These are phyloP conservation scores for Candida dubliniensis DNA, from an alignment of 1,139 yeast species.

Conservation along the genomic window DNA sequence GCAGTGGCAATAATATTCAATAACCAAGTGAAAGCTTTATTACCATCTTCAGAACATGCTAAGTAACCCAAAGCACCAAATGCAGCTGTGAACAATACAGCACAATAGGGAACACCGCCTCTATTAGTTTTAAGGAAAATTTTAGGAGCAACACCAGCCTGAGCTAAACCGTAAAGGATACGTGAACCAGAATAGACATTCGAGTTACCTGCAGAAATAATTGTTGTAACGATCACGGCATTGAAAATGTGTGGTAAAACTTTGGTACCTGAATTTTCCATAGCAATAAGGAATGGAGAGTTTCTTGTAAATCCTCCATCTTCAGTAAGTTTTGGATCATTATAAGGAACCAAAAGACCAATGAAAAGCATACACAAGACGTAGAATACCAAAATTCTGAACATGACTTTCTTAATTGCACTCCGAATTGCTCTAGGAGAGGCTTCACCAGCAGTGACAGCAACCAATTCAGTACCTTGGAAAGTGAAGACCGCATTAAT, in stretches of 20 bases:
- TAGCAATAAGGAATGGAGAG: slow-evolving; percentile 58
- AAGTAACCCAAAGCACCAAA: slow-evolving; percentile 71
- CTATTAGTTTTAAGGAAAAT: slow-evolving; percentile 51
- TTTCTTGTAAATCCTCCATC: slow-evolving; percentile 35
- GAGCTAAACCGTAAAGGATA: slow-evolving; percentile 64
- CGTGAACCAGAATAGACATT: slow-evolving; percentile 78
- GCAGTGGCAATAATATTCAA: slow-evolving; percentile 78
- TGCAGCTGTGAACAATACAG: slow-evolving; percentile 57
- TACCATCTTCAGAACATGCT: slow-evolving; percentile 62
- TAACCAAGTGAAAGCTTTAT: slow-evolving; percentile 78
- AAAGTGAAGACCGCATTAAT: slow-evolving; percentile 78
- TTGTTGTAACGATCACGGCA: slow-evolving; percentile 68
- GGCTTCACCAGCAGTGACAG: slow-evolving; percentile 82
- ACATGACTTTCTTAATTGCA: slow-evolving; percentile 80
- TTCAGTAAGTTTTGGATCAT: slow-evolving; percentile 49
- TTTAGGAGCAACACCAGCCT: slow-evolving; percentile 61
- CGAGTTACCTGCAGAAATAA: slow-evolving; percentile 81
- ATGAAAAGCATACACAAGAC: slow-evolving; percentile 76
- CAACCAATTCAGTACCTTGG: slow-evolving; percentile 80
- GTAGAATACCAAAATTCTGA: slow-evolving; percentile 79
- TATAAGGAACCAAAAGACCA: slow-evolving; percentile 79
- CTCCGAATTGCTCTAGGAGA: slow-evolving; percentile 48
- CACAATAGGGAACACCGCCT: slow-evolving; percentile 65
- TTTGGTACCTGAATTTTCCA: slow-evolving; percentile 68
- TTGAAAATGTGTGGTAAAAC: slow-evolving; percentile 71